Evolutionary conservation across 345 rosid species (phyloP).

Genomic region (Aurinia saxatilis): DNA sequence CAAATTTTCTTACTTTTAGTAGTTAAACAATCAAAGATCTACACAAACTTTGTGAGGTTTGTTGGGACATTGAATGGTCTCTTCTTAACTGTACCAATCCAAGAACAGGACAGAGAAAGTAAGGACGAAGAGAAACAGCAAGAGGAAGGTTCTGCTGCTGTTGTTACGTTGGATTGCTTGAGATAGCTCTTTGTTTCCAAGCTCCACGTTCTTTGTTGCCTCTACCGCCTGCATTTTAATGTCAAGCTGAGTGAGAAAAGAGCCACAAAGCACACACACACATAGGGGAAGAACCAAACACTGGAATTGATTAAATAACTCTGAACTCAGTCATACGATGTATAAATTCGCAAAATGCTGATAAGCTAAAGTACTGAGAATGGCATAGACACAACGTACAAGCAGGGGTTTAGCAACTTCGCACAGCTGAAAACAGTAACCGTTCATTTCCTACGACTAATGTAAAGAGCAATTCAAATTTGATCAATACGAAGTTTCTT

Average conservation of each 20-base stretch:
- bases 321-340: background rate
- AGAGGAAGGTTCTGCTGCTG: conserved; percentile 87
- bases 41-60: conserved; percentile 16
- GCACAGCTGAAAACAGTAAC: conserved; percentile 2
- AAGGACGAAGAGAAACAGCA: conserved; percentile 75
- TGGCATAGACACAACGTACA: background rate
- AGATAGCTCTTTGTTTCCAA: conserved; percentile 79
- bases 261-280: background rate
- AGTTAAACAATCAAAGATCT: background rate
- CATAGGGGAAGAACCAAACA: background rate
- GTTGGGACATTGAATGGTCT: background rate
- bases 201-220: conserved; percentile 82
- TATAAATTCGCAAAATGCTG: background rate
- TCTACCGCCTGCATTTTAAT: conserved; percentile 57
- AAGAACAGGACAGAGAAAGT: conserved; percentile 86
- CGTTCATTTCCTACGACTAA: background rate
- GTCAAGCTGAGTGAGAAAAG: conserved; percentile 6
- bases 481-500: background rate
- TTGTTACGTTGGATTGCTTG: conserved; percentile 74
- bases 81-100: conserved; percentile 80
- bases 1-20: background rate
- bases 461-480: background rate
- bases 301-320: background rate
- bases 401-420: background rate
- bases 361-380: background rate